These are phyloP conservation scores for Lachnellula occidentalis DNA, from an alignment of 2,329 filamentous ascomycete genomes.

Conservation along the genomic window DNA sequence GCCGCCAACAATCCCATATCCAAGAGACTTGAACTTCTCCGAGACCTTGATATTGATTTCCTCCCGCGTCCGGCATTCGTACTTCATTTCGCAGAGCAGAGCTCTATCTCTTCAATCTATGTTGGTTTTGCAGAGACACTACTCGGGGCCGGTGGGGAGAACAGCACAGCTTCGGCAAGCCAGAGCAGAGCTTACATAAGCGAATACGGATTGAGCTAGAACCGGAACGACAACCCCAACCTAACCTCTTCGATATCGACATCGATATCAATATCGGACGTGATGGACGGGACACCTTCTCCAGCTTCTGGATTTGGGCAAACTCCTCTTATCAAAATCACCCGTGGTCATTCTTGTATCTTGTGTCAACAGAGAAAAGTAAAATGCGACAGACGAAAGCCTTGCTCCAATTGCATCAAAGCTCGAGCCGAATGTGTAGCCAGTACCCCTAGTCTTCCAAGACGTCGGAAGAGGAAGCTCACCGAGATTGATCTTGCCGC, in stretches of 20 bases:
- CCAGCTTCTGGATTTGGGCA: slow-evolving; percentile 2
- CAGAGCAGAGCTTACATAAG: no score
- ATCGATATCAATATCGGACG: not conserved
- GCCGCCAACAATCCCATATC: no score
- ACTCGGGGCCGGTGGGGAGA: no score
- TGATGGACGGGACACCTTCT: slow-evolving; percentile 33
- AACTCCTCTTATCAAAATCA: slow-evolving; percentile 14
- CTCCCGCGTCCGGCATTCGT: no score
- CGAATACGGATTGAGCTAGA: not conserved
- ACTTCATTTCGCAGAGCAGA: no score
- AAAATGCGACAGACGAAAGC: slow-evolving; percentile 27
- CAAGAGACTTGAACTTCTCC: no score
- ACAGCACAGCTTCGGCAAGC: no score
- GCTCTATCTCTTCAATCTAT: no score
- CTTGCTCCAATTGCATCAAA: slow-evolving; percentile 30
- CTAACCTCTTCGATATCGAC: not conserved
- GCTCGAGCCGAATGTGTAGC: slow-evolving; percentile 25
- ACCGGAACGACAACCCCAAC: no score
- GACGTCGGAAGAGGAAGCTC: slow-evolving; percentile 24
- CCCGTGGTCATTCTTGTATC: slow-evolving; percentile 24
- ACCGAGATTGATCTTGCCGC: slow-evolving; percentile 24
- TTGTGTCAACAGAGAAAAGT: slow-evolving; percentile 31
- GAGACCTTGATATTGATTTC: no score
- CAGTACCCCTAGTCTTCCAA: slow-evolving; percentile 21
- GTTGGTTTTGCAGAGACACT: no score